Percentiles rank a stretch among this genome's conserved stretches.
phyloP scores from a whole-genome alignment of 371 early-diverging fungal genomes.

The Sanchytrium tribonematis region DNA sequence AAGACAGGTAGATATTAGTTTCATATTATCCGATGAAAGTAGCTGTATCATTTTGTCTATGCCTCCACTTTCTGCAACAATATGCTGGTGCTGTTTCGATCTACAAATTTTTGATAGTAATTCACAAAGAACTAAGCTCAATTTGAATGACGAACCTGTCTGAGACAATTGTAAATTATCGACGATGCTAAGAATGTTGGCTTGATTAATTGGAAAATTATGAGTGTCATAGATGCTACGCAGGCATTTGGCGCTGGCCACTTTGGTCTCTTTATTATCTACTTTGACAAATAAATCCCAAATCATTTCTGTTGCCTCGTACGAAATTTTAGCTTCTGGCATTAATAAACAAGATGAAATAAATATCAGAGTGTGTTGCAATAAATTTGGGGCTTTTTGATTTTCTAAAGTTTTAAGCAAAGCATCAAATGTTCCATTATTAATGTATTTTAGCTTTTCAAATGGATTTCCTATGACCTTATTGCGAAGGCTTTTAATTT shows the following conservation, averaged over 20 bases:
- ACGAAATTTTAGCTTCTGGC: background rate
- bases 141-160: no score
- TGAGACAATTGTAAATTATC: background rate
- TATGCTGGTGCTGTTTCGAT: background rate
- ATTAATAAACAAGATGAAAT: background rate
- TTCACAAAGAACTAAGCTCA: background rate
- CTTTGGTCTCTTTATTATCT: background rate
- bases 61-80: background rate
- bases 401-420: background rate
- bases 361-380: background rate
- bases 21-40: background rate
- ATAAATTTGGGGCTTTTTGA: background rate
- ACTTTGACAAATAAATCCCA: background rate
- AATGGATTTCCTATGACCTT: background rate
- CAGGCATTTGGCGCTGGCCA: background rate
- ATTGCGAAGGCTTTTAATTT: background rate
- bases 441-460: background rate
- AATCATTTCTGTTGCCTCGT: background rate
- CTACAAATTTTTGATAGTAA: background rate
- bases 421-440: background rate
- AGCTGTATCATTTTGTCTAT: background rate
- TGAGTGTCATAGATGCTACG: background rate
- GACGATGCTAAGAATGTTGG: background rate
- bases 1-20: background rate
- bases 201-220: background rate